Evolutionary conservation across 345 rosid species (phyloP), one percentile per base, ranked within the genome.

Genomic region (Turnera subulata): DNA sequence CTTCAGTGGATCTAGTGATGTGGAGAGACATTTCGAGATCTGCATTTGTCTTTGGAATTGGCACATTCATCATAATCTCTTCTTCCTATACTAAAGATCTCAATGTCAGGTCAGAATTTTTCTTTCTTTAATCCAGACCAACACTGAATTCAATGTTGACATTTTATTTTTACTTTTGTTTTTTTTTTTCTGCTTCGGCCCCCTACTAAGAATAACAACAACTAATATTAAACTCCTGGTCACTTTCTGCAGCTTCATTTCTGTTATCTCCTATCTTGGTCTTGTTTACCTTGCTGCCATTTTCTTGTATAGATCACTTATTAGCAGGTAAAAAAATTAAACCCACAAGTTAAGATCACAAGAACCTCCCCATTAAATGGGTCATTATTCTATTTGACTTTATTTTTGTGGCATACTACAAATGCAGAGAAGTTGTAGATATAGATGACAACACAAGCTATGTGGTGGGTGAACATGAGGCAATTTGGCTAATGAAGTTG

Each of bases 1-100:
- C 16, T 19, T 52, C 85, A 93, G 99, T 81, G 81, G 99, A 93
- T 77, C 67, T 93, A 47, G 88, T 87, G 46, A 83, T 93, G 96
- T 93, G 99, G 99, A 89, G 85, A 72, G 95, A 93, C 55, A 75
- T 61, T 45, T 76, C 86, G 33, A 85, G 80, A 69, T 85, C 99
- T 13, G 78, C 96, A 24, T 73, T 89, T 50, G 82, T 79, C 24
- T 93, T 93, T 62, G 94, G 91, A 46, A 58, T 85, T 47, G 99
- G 99, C 48, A 78, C 94, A 38, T 85, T 93, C 13, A 59, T 71
- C 64, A 82, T 84, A 6, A 62, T 89, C 45, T 89, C 94, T 33
- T 85, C 96, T 42, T 81, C 96, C 58, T 89, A 84, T 71, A 75
- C 92, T 20, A 71, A 74, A 15, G 88, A 89, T 52, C 71, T 87